Conservation (phyloP, 1,139 yeast species). For the Nematodospora anomalae region DNA sequence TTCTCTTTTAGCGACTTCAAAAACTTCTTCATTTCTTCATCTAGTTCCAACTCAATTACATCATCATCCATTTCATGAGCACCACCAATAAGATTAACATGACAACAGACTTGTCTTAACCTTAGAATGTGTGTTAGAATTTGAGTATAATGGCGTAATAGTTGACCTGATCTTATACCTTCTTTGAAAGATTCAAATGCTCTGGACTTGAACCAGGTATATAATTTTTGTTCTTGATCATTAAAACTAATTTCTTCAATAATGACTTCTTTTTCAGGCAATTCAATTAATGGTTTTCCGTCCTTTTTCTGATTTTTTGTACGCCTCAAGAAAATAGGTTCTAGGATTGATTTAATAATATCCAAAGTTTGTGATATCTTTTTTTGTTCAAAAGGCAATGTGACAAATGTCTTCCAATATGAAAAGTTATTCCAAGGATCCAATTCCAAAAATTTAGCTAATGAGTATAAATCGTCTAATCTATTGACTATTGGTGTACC, state of each 20-base stretch:
- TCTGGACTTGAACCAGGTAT: constrained; percentile 65
- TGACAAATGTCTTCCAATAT: constrained; percentile 87
- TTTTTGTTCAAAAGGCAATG: constrained; percentile 76
- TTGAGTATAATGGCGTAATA: constrained; percentile 73
- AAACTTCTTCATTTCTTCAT: constrained; percentile 15
- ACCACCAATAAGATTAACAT: constrained; percentile 60
- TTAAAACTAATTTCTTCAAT: constrained; percentile 69
- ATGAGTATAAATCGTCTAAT: constrained; percentile 80
- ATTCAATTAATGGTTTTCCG: constrained; percentile 72
- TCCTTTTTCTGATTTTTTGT: constrained; percentile 80
- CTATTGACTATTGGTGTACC: constrained; percentile 94
- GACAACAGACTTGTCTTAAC: constrained; percentile 87
- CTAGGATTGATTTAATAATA: constrained; percentile 80
- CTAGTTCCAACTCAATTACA: constrained; percentile 18
- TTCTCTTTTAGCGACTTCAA: constrained; percentile 18
- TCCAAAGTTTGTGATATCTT: constrained; percentile 73
- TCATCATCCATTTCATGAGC: constrained; percentile 43
- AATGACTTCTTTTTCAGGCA: constrained; percentile 74
- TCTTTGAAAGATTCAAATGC: constrained; percentile 70
- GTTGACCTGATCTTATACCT: constrained; percentile 63
- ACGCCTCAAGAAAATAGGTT: constrained; percentile 80
- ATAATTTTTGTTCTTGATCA: constrained; percentile 63
- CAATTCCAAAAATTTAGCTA: constrained; percentile 69
- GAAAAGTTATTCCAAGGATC: constrained; percentile 90
- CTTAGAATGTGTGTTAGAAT: constrained; percentile 82